Base-by-base conservation (phyloP, 2,329 filamentous ascomycete genomes). In the Leptoxyphium fumago region DNA sequence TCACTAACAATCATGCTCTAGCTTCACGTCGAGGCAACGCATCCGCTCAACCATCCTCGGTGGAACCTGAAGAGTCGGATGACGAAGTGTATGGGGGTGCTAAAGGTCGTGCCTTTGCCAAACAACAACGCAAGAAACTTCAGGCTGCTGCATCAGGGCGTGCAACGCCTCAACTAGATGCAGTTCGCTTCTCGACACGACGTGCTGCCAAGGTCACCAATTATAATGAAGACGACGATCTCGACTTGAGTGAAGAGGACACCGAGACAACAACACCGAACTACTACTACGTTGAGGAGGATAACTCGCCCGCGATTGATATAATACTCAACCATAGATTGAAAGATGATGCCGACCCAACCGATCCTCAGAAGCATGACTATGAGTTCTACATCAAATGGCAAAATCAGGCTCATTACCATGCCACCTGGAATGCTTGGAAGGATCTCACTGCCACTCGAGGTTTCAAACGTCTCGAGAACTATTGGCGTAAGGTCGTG, bases 371-470 rank as follows among this genome's bases (percentile, higher is more conserved):
- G 44, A 79, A 84, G 52, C 77, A 87, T 43, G 84, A 95, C 58
- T 41, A 40, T 34, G 40, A 30, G 41, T 14, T 73, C 54, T 76
- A 81, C 64, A 87, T 98, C 64, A 98, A 98, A 68, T 98, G 93
- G 91, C 85, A 95, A 64, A 85, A 82, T 52, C 85, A 87, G 64
- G 94, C 91, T 10, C 87, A 98, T 61, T 80, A 94, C 54, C 91
- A 98, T 67, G 84, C 93, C 45, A 94, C 87, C 0, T 98, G 91
- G 89, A 88, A 96, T 63, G 80, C 79, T 0, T 80, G 81, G 46
- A 79, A 84, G 44, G 75, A 71, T 15, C 75, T 95, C 26, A 73
- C 77, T 18, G 75, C 79, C n/a, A 82, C 81, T 59, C 84, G 85
- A 49, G 89, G 91, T 48, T 81, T 82, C 52, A 84, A 88, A 41